phyloP scores from a whole-genome alignment of 805 yeast genomes.

The Pichia californica region DNA sequence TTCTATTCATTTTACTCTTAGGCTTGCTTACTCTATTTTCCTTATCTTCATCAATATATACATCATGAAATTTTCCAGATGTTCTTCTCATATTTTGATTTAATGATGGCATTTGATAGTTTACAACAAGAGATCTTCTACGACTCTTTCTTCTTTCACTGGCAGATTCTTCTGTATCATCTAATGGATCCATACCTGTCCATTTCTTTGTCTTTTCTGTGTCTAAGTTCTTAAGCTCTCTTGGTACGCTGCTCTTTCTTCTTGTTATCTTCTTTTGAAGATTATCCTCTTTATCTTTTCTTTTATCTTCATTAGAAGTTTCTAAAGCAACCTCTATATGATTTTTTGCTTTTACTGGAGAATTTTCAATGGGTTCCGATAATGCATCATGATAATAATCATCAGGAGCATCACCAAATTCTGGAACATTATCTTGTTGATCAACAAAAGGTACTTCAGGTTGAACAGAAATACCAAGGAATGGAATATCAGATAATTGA shows the following conservation, averaged over 20 bases:
- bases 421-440: neutral
- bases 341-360: no score
- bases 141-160: slow-evolving; percentile 27
- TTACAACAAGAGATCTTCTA: slow-evolving; percentile 45
- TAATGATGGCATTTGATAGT: slow-evolving; percentile 63
- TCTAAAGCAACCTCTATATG: neutral
- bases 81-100: slow-evolving; percentile 66
- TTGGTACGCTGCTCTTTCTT: slow-evolving; percentile 16
- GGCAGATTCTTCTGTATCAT: slow-evolving; percentile 21
- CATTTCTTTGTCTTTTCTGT: slow-evolving; percentile 18
- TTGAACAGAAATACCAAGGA: neutral
- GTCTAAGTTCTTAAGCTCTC: slow-evolving; percentile 37
- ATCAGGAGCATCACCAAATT: neutral
- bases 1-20: neutral
- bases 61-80: slow-evolving; percentile 32
- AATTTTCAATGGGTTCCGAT: no score
- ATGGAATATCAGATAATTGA: slow-evolving; percentile 2
- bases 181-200: slow-evolving; percentile 13
- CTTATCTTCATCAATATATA: slow-evolving; percentile 12
- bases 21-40: slow-evolving; percentile 11
- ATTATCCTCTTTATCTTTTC: neutral
- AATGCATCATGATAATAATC: neutral
- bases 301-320: neutral
- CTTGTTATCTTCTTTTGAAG: slow-evolving; percentile 3
- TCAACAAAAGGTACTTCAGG: neutral